phyloP scores from a whole-genome alignment of 257 asterid species.

The Thymus quinquecostatus region DNA sequence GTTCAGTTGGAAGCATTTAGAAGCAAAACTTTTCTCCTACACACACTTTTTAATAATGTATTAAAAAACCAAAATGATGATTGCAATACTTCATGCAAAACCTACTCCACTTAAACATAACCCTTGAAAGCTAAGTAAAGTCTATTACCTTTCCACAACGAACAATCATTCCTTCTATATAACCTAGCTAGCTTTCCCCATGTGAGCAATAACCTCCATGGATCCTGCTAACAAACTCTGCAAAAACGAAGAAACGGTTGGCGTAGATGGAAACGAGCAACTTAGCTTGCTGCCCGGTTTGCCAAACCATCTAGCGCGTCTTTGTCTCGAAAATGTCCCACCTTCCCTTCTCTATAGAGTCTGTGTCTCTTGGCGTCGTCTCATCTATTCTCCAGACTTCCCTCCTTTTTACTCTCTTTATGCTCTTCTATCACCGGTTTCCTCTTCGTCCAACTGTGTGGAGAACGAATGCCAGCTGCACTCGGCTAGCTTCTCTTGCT shows the following conservation, averaged over 20 bases:
- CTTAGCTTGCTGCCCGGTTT: constrained; percentile 55
- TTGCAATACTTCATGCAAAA: constrained; percentile 32
- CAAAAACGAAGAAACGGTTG: constrained; percentile 28
- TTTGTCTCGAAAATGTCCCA: constrained; percentile 51
- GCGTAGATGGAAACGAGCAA: constrained; percentile 2
- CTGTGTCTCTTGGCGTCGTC: constrained; percentile 69
- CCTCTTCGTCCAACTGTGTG: background rate
- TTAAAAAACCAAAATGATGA: constrained; percentile 20
- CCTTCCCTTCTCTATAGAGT: constrained; percentile 59
- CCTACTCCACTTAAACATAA: constrained; percentile 46
- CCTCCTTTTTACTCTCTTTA: constrained; percentile 67
- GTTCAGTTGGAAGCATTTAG: background rate
- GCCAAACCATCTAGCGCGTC: constrained; percentile 68
- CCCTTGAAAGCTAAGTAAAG: constrained; percentile 30
- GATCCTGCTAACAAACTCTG: constrained; percentile 27
- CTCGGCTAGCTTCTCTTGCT: constrained; percentile 47
- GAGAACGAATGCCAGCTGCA: constrained; percentile 24
- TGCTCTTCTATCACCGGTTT: constrained; percentile 37
- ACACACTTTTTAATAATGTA: constrained; percentile 16
- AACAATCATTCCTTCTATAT: background rate
- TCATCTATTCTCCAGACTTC: constrained; percentile 57
- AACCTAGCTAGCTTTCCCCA: background rate
- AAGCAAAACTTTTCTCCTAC: constrained; percentile 26
- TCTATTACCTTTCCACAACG: constrained; percentile 6
- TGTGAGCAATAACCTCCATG: constrained; percentile 21